Base-by-base conservation (phyloP, 352 stramenopile species). In the Saprolegnia diclina region DNA sequence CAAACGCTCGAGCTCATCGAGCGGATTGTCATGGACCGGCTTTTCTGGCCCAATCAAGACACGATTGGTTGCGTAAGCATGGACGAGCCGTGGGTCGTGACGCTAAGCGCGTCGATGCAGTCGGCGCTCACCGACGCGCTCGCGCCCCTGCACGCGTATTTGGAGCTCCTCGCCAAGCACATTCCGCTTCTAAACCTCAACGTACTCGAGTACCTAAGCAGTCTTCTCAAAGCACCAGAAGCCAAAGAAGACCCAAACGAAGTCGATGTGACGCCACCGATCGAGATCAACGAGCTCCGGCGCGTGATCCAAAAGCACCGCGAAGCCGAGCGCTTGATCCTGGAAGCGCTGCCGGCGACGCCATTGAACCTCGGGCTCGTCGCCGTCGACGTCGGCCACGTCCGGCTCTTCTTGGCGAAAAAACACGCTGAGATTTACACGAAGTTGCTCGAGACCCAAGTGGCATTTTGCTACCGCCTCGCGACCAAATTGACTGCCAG, bases 31-130 rank as follows among this genome's bases (percentile, higher is more conserved):
- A 98, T 98, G 94, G 88, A 98, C 66, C 85, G 87, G 7, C 90
- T 98, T 2, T 98, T 98, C 62, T 98, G 95, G 95, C 87, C 88
- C 1, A 92, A 96, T 40, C 89, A 98, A 71, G 91, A 96, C 29
- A 87, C 90, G 48, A 94, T 98, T 29, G 76, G 77, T n/a, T 91
- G 80, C 24, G 76, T 97, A 1, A 80, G 94, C 59, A 76, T 79
- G 42, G 82, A 72, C 24, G 82, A 82, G 6, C 72, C 83, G 19
- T 92, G 89, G 65, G 81, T 96, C 6, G 46, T 67, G 10, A 55
- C 70, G 0, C 70, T 96, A 0, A 79, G 83, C 46, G 64, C 79
- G 18, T 75, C 81, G 0, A 80, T 98, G 3, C 61, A 72, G 10
- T 63, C 55, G 10, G 78, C 78, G 0, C 74, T 91, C 38, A 73